A percentile compares a stretch with the other conserved stretches of the same genome.
Conservation (phyloP, 768 basidiomycete species). For the Russula sp. region DNA sequence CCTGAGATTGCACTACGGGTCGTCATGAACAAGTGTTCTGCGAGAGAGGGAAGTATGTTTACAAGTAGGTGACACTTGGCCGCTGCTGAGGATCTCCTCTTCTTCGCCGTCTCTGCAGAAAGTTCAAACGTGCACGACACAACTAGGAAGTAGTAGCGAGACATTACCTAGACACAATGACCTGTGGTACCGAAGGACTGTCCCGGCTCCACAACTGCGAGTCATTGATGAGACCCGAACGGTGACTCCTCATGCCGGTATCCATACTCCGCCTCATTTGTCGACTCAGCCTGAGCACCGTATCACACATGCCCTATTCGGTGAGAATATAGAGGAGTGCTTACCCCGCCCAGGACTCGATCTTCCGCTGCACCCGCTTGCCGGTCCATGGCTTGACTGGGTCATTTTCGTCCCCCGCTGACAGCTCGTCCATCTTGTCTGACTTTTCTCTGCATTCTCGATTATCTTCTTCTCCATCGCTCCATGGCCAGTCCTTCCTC, state of each 20-base stretch:
- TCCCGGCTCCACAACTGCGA: slow-evolving; percentile 22
- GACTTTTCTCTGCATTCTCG: slow-evolving; percentile 30
- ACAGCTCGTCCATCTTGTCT: slow-evolving; percentile 29
- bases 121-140: neutral
- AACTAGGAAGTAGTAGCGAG: neutral
- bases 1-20: slow-evolving; percentile 4
- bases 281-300: slow-evolving; percentile 26
- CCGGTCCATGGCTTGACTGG: slow-evolving; percentile 29
- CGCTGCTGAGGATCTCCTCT: slow-evolving; percentile 70
- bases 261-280: slow-evolving; percentile 34
- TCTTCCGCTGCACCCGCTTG: slow-evolving; percentile 41
- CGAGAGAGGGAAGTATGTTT: slow-evolving; percentile 24
- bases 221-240: slow-evolving; percentile 17
- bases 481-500: slow-evolving; percentile 34
- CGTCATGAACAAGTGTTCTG: neutral
- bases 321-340: slow-evolving; percentile 21
- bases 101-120: slow-evolving; percentile 37
- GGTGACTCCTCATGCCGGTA: slow-evolving; percentile 25
- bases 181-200: slow-evolving; percentile 33
- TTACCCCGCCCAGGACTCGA: slow-evolving; percentile 46
- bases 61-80: slow-evolving; percentile 70
- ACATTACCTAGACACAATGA: slow-evolving; percentile 38
- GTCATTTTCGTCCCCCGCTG: slow-evolving; percentile 28
- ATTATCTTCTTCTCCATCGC: slow-evolving; percentile 35
- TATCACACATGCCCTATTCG: neutral